Conservation (phyloP, 78 protist species). For the Planoprotostelium fungivorum region DNA sequence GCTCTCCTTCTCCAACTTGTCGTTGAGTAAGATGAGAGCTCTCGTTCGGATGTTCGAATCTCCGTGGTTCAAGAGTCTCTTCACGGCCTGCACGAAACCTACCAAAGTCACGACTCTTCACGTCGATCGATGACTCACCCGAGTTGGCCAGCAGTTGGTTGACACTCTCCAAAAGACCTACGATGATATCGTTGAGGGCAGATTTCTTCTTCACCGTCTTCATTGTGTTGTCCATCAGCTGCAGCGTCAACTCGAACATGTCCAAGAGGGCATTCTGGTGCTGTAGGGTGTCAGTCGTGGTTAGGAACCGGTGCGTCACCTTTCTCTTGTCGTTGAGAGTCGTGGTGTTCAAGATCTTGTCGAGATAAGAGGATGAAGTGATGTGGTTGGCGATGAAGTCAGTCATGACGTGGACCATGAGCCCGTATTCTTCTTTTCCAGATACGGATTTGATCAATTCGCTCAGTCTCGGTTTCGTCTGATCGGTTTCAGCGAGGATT, state of each 20-base stretch:
- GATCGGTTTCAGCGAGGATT: neutral
- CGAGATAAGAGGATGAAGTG: neutral
- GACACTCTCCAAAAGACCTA: neutral
- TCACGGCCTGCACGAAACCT: neutral
- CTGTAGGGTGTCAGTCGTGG: neutral
- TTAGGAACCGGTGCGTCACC: neutral
- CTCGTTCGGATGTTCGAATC: neutral
- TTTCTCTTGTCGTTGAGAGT: neutral
- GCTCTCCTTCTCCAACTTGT: neutral
- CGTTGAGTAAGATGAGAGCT: neutral
- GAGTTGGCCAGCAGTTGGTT: neutral
- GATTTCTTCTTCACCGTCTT: neutral
- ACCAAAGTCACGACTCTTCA: neutral
- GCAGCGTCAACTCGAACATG: neutral
- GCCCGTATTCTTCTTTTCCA: neutral
- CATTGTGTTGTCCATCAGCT: neutral
- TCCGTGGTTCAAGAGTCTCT: neutral
- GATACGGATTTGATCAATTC: neutral
- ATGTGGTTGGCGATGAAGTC: neutral
- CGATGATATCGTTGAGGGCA: neutral
- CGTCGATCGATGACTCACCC: neutral
- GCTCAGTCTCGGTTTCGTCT: neutral
- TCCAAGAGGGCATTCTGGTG: neutral
- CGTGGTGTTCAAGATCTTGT: neutral
- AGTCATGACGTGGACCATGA: neutral